Evolutionary conservation across 352 stramenopile species (phyloP).

Genomic region (Globisporangium cystogenes): DNA sequence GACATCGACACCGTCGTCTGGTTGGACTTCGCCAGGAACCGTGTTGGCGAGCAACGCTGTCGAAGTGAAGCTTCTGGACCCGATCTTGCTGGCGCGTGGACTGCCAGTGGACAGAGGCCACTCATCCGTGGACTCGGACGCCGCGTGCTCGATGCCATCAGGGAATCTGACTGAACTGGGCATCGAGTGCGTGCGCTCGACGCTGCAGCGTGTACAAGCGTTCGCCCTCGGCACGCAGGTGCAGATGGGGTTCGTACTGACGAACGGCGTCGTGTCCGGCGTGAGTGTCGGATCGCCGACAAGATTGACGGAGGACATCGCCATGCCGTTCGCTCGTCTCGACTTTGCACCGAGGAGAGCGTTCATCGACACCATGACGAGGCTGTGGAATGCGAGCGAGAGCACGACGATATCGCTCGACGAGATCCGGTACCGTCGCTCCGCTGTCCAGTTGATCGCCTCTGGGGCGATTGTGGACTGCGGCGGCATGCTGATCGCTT

Average conservation of each 20-base stretch:
- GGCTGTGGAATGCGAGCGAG: too few relatives aligned
- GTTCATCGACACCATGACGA: background rate
- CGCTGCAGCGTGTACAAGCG: background rate
- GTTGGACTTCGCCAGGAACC: too few relatives aligned
- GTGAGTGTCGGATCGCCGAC: background rate
- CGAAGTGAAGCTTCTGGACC: slow-evolving; percentile 2
- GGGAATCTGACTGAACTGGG: too few relatives aligned
- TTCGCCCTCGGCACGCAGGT: background rate
- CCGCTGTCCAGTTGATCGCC: background rate
- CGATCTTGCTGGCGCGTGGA: slow-evolving; percentile 4
- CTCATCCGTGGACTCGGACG: too few relatives aligned
- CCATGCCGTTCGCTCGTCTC: background rate
- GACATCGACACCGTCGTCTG: too few relatives aligned
- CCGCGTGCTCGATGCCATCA: too few relatives aligned
- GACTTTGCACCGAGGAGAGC: background rate
- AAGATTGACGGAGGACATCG: background rate
- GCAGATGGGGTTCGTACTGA: slow-evolving; percentile 3
- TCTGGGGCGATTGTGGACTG: background rate
- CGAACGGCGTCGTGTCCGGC: background rate
- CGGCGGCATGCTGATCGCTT: slow-evolving; percentile 5
- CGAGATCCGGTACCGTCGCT: background rate
- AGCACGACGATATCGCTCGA: too few relatives aligned
- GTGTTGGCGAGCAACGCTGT: too few relatives aligned
- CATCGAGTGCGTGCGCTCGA: background rate
- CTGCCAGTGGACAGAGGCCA: background rate